Conservation (phyloP, 345 rosid genomes). For the Gossypium mustelinum region DNA sequence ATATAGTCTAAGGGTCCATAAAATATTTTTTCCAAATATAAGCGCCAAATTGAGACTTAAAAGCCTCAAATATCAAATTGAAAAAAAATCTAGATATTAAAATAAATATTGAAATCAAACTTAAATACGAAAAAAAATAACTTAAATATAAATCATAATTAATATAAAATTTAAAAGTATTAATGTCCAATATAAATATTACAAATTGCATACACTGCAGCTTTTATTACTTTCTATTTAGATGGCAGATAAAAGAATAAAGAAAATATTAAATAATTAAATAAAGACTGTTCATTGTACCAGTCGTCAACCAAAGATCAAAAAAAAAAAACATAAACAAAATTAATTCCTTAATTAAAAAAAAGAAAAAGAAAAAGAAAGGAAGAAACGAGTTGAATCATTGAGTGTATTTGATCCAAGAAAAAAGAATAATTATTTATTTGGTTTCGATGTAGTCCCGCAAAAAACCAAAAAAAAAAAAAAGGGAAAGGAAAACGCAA, state of each 20-base stretch:
- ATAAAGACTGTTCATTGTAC: background rate
- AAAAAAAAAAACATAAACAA: background rate
- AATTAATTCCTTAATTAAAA: background rate
- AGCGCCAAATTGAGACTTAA: too few relatives aligned
- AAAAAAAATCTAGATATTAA: too few relatives aligned
- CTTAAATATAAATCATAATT: too few relatives aligned
- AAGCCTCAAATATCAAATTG: too few relatives aligned
- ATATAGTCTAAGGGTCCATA: too few relatives aligned
- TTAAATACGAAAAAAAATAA: fast-evolving
- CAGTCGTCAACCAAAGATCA: background rate
- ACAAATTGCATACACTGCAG: too few relatives aligned
- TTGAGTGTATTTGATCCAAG: background rate
- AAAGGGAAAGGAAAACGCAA: background rate
- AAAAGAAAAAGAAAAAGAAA: background rate
- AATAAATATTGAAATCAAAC: too few relatives aligned
- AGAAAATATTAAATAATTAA: background rate
- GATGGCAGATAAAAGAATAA: too few relatives aligned
- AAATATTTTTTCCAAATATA: too few relatives aligned
- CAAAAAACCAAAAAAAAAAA: background rate
- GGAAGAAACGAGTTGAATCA: background rate
- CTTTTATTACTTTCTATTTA: too few relatives aligned
- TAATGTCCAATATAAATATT: too few relatives aligned
- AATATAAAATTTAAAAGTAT: too few relatives aligned
- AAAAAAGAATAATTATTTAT: background rate
- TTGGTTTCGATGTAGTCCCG: background rate